Evolutionary conservation across 2,329 filamentous ascomycete species (phyloP).

Genomic region (Cladosporium sp.): DNA sequence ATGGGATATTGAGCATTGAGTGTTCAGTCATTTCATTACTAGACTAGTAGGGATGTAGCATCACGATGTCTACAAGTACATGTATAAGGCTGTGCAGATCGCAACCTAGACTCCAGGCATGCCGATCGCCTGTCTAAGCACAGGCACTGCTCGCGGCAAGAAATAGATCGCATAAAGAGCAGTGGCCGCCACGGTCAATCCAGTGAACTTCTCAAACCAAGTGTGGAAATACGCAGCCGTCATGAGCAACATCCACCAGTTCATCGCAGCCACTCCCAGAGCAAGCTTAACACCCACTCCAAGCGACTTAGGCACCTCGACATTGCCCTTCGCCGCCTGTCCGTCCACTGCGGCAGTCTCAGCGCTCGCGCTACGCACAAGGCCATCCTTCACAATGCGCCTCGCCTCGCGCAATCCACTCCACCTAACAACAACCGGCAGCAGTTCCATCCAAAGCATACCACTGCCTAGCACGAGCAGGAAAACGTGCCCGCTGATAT

Average conservation of each 20-base stretch:
- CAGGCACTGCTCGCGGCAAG: slow-evolving; percentile 42
- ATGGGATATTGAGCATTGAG: no score
- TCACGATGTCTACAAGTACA: background rate
- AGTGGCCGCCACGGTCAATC: slow-evolving; percentile 44
- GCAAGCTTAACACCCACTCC: slow-evolving; percentile 51
- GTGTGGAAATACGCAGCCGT: slow-evolving; percentile 98
- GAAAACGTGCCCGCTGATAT: slow-evolving; percentile 94
- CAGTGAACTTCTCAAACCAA: slow-evolving; percentile 83
- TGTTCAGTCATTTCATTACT: background rate
- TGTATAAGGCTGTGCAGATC: no score
- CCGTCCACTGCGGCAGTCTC: slow-evolving; percentile 35
- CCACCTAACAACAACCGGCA: slow-evolving; percentile 54
- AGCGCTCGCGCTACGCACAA: slow-evolving; percentile 45
- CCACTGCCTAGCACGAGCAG: slow-evolving; percentile 79
- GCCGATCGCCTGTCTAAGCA: slow-evolving; percentile 39
- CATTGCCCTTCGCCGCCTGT: slow-evolving; percentile 40
- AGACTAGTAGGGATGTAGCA: background rate
- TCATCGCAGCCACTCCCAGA: slow-evolving; percentile 61
- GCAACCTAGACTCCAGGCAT: slow-evolving; percentile 40
- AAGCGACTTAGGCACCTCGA: slow-evolving; percentile 29
- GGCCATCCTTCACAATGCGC: slow-evolving; percentile 60
- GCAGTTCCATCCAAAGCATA: slow-evolving; percentile 75
- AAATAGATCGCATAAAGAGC: slow-evolving; percentile 47
- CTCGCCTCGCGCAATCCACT: slow-evolving; percentile 57
- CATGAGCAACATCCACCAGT: slow-evolving; percentile 97